A percentile compares a stretch with the other conserved stretches of the same genome.
phyloP scores from a whole-genome alignment of 257 asterid genomes.

The Schizonepeta tenuifolia region DNA sequence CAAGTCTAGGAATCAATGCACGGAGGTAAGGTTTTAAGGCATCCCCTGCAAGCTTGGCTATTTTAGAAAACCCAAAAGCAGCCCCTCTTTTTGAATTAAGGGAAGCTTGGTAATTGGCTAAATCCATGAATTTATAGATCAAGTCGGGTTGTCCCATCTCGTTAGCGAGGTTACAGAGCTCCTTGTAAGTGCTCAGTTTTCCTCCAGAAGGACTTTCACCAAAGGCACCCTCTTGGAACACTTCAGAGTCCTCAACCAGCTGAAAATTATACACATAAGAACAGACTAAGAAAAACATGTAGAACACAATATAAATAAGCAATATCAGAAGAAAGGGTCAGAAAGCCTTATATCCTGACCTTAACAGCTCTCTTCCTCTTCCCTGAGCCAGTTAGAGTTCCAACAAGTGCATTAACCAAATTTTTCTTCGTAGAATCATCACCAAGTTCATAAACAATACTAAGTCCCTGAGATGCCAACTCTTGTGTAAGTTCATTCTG shows the following conservation, averaged over 20 bases:
- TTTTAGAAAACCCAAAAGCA: slow-evolving; percentile 98
- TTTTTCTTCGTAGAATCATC: slow-evolving; percentile 85
- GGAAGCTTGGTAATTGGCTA: slow-evolving; percentile 95
- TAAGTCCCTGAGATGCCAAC: slow-evolving; percentile 98
- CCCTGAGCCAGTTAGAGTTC: slow-evolving; percentile 97
- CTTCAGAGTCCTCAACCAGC: slow-evolving; percentile 94
- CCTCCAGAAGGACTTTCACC: slow-evolving; percentile 98
- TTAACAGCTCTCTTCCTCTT: slow-evolving; percentile 96
- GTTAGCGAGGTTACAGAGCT: slow-evolving; percentile 91
- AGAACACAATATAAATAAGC: slow-evolving; percentile 26
- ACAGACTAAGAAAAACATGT: slow-evolving; percentile 22
- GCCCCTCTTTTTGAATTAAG: slow-evolving; percentile 97
- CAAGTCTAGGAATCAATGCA: slow-evolving; percentile 83
- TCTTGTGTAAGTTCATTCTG: slow-evolving; percentile 96
- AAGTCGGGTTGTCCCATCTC: slow-evolving; percentile 99
- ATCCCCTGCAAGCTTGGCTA: slow-evolving; percentile 97
- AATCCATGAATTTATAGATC: slow-evolving; percentile 96
- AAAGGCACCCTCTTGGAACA: slow-evolving; percentile 85
- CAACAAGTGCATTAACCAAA: slow-evolving; percentile 95
- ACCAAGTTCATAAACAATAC: slow-evolving; percentile 95
- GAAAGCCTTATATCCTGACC: slow-evolving; percentile 50
- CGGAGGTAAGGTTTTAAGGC: slow-evolving; percentile 86
- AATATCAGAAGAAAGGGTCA: slow-evolving; percentile 26
- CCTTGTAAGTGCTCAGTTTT: slow-evolving; percentile 95
- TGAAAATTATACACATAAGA: slow-evolving; percentile 42